Conservation (phyloP, 345 rosid genomes). For the Aquilaria sinensis region DNA sequence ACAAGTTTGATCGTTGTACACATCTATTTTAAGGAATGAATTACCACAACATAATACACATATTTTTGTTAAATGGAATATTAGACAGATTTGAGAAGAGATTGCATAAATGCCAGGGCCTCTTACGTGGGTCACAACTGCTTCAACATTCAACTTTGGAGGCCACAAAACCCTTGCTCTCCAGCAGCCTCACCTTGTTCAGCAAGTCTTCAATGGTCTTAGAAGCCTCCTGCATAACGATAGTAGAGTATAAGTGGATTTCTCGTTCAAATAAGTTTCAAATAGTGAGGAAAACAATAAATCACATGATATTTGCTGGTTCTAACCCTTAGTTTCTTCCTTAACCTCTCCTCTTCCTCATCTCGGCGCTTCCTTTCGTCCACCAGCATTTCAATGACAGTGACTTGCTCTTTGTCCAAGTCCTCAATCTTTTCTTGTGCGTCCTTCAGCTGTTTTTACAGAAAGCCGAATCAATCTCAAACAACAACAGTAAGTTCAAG, state of each 20-base stretch:
- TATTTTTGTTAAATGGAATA: too few relatives aligned
- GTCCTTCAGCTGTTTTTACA: constrained; percentile 24
- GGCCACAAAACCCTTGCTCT: neutral
- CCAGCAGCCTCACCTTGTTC: constrained; percentile 21
- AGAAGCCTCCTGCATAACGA: constrained; percentile 21
- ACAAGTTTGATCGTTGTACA: too few relatives aligned
- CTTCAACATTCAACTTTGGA: constrained; percentile 6
- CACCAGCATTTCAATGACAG: constrained; percentile 13
- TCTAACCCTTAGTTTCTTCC: constrained; percentile 31
- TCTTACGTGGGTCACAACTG: neutral
- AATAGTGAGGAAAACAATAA: neutral
- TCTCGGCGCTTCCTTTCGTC: constrained; percentile 30
- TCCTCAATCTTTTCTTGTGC: constrained; percentile 5
- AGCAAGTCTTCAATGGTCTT: constrained; percentile 20
- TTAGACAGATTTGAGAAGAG: too few relatives aligned
- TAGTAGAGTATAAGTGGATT: neutral
- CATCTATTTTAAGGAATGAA: too few relatives aligned
- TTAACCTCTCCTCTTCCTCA: constrained; percentile 25
- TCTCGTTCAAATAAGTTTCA: too few relatives aligned
- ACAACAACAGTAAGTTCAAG: neutral
- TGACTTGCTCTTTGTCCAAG: constrained; percentile 15
- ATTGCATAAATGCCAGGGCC: too few relatives aligned
- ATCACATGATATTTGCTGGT: neutral
- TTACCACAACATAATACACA: too few relatives aligned
- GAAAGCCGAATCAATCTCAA: neutral